Evolutionary conservation across 768 basidiomycete genomes (phyloP).

Genomic region (Mycena sanguinolenta): DNA sequence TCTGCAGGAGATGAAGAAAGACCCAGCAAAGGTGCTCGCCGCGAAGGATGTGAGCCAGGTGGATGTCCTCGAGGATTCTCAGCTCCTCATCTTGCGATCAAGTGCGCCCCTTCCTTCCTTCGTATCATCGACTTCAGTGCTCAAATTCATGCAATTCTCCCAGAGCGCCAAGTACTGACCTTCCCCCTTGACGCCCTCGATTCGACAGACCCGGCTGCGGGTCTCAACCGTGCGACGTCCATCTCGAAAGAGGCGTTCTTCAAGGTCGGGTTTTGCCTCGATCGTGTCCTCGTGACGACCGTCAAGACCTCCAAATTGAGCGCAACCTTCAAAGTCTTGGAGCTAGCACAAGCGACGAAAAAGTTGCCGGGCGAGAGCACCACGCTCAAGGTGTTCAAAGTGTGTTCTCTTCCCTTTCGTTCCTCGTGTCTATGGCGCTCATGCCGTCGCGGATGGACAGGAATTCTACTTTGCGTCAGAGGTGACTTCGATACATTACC

Average conservation of each 20-base stretch:
- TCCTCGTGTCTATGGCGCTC: constrained; percentile 1
- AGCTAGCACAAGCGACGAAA: constrained; percentile 97
- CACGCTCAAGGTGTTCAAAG: too few relatives aligned
- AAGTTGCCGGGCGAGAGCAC: too few relatives aligned
- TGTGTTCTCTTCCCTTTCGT: constrained; percentile 45
- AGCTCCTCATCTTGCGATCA: constrained; percentile 96
- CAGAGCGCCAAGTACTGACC: constrained; percentile 95
- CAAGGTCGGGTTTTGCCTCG: constrained; percentile 94
- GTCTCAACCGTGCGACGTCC: constrained; percentile 92
- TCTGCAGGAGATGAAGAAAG: constrained; percentile 82
- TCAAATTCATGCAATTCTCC: constrained; percentile 9
- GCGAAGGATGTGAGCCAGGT: constrained; percentile 95
- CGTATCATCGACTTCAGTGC: neutral
- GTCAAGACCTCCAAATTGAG: constrained; percentile 97
- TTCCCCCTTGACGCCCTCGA: constrained; percentile 95
- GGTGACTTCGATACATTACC: constrained; percentile 95
- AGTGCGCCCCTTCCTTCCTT: constrained; percentile 62
- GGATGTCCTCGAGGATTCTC: constrained; percentile 96
- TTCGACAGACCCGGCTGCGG: constrained; percentile 88
- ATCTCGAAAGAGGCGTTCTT: constrained; percentile 97
- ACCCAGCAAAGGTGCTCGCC: constrained; percentile 93
- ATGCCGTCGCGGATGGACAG: constrained; percentile 60
- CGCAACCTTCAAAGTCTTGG: constrained; percentile 91
- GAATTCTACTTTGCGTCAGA: constrained; percentile 99
- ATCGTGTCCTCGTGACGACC: constrained; percentile 92